A percentile compares a stretch with the other conserved stretches of the same genome.
Conservation (phyloP, 73 alveolate species). For the Tetrahymena elliotti region DNA sequence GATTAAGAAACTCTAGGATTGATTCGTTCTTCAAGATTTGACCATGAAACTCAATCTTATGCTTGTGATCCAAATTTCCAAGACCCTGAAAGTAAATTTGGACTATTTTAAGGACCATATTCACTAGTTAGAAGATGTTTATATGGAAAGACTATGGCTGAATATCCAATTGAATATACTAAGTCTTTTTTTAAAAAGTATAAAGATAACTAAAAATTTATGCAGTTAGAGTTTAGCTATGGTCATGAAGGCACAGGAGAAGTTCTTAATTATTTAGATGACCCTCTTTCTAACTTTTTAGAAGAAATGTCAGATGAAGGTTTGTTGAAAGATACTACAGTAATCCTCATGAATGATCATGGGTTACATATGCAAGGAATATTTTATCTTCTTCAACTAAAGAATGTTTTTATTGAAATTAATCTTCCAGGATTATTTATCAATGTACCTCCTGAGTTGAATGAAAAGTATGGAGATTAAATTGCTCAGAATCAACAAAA, state of each 20-base stretch:
- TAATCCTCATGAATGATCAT: constrained; percentile 66
- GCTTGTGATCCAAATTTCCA: constrained; percentile 69
- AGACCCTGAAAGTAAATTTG: constrained; percentile 59
- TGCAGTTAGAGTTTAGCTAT: constrained; percentile 60
- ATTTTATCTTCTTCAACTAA: background rate
- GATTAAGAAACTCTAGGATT: constrained; percentile 51
- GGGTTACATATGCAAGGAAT: constrained; percentile 42
- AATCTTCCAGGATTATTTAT: background rate
- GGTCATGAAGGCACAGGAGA: constrained; percentile 82
- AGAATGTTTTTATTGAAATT: background rate
- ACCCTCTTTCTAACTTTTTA: constrained; percentile 56
- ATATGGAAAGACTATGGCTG: constrained; percentile 66
- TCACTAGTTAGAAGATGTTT: constrained; percentile 68
- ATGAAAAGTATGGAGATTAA: background rate
- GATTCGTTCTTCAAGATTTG: constrained; percentile 43
- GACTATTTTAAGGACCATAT: constrained; percentile 68
- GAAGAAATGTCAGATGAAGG: constrained; percentile 44
- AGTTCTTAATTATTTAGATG: constrained; percentile 66
- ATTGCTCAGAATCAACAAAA: background rate
- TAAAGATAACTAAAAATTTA: constrained; percentile 53
- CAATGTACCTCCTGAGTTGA: background rate
- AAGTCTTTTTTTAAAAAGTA: constrained; percentile 58
- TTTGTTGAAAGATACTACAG: constrained; percentile 39
- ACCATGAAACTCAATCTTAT: constrained; percentile 63
- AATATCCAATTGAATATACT: constrained; percentile 63